Conservation (phyloP, 805 yeast genomes). For the Wickerhamomyces hampshirensis region DNA sequence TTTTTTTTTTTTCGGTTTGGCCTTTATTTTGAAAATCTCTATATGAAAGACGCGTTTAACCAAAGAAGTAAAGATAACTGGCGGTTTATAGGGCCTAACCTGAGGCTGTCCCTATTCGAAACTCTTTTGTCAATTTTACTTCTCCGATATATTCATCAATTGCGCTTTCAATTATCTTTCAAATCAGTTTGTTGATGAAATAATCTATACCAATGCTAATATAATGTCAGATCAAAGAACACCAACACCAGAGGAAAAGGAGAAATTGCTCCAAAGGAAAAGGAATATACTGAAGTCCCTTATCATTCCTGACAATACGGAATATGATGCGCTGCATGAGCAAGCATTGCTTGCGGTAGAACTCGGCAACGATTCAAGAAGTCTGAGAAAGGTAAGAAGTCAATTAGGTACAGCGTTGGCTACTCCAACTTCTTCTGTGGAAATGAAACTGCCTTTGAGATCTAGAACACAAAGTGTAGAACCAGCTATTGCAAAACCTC, state of each 20-base stretch:
- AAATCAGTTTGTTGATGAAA: too few species aligned
- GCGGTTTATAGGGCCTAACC: too few species aligned
- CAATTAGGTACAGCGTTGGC: not conserved
- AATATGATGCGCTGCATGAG: slow-evolving; percentile 31
- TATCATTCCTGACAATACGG: slow-evolving; percentile 35
- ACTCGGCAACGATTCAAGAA: slow-evolving; percentile 9
- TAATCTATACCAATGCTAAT: not conserved
- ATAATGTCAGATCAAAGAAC: slow-evolving; percentile 1
- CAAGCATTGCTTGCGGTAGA: slow-evolving; percentile 25
- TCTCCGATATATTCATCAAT: too few species aligned
- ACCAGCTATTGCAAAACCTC: not conserved
- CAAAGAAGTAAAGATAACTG: too few species aligned
- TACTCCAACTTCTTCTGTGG: not conserved
- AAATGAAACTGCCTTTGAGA: not conserved
- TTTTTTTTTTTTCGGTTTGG: too few species aligned
- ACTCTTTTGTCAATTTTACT: too few species aligned
- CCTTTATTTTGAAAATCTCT: too few species aligned
- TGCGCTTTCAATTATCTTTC: too few species aligned
- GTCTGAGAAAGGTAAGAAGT: slow-evolving; percentile 6
- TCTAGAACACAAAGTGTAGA: slow-evolving; percentile 4
- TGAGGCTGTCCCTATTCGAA: too few species aligned
- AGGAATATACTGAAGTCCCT: slow-evolving; percentile 26
- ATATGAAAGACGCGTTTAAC: too few species aligned
- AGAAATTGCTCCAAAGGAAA: slow-evolving; percentile 12
- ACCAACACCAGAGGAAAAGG: slow-evolving; percentile 13